Conservation (phyloP, 2,329 filamentous ascomycete species). For the Colletotrichum paranaense region DNA sequence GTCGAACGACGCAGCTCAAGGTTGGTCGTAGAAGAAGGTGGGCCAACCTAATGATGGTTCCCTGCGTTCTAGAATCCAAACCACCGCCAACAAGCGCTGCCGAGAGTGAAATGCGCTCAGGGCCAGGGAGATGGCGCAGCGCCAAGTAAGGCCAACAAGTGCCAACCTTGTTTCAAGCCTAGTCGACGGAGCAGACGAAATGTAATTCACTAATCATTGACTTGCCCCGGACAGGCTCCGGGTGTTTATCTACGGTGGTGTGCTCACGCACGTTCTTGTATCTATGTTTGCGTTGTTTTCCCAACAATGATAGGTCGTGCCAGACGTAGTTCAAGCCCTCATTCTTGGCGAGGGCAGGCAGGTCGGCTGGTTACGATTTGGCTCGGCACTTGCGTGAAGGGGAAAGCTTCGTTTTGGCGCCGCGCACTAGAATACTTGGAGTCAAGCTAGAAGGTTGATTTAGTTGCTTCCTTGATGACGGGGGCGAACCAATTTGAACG, state of each 20-base stretch:
- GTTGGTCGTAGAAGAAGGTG: neutral
- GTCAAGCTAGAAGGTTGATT: neutral
- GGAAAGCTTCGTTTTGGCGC: conserved; percentile 19
- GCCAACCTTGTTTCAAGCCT: conserved; percentile 23
- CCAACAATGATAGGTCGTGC: neutral
- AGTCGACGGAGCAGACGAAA: neutral
- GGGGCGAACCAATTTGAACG: neutral
- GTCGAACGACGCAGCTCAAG: neutral
- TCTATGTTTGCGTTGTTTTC: neutral
- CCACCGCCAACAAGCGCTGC: neutral
- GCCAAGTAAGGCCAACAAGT: conserved; percentile 25
- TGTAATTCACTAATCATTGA: neutral
- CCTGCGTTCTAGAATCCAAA: conserved; percentile 14
- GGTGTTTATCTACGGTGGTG: neutral
- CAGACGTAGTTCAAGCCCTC: conserved; percentile 16
- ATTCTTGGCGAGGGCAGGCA: conserved; percentile 11
- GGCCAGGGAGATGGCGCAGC: conserved; percentile 21
- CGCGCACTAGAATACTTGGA: conserved; percentile 26
- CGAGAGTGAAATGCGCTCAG: conserved; percentile 17
- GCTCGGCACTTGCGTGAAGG: conserved; percentile 20
- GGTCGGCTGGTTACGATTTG: neutral
- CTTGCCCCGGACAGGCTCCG: neutral
- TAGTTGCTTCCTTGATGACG: neutral
- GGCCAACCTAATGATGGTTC: neutral
- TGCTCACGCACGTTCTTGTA: neutral